Percentiles rank a stretch among this genome's conserved stretches.
Conservation (phyloP, 345 rosid genomes). For the Gossypium turneri region DNA sequence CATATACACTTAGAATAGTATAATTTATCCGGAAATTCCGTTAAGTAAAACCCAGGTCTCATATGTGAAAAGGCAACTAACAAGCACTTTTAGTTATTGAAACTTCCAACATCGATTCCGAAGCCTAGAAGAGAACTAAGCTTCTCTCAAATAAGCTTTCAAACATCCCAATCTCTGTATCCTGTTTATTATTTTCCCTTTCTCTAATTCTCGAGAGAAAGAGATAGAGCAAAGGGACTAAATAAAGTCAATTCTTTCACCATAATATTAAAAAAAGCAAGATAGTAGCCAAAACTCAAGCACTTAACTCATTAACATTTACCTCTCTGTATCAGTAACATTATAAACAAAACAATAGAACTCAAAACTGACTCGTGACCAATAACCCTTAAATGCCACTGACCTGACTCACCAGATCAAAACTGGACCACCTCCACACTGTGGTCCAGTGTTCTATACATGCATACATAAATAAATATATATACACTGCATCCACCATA, state of each 20-base stretch:
- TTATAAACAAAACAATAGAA: neutral
- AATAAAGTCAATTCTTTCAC: neutral
- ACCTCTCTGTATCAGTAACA: neutral
- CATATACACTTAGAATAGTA: neutral
- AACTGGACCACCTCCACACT: conserved; percentile 7
- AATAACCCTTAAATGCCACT: neutral
- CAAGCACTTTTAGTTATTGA: neutral
- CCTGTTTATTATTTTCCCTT: neutral
- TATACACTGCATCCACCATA: neutral
- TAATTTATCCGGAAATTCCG: neutral
- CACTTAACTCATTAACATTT: neutral
- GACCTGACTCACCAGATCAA: neutral
- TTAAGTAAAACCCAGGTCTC: neutral
- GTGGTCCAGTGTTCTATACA: neutral
- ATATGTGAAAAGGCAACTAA: neutral
- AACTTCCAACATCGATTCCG: neutral
- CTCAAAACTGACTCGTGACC: conserved; percentile 2
- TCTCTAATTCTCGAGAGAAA: neutral
- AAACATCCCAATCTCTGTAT: neutral
- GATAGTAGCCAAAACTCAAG: neutral
- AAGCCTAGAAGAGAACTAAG: neutral
- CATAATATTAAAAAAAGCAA: neutral
- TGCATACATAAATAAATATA: neutral
- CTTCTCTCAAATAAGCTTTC: neutral
- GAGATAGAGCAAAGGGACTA: neutral